phyloP scores from a whole-genome alignment of 192 early-diverging fungal genomes.

The Coemansia sp. region DNA sequence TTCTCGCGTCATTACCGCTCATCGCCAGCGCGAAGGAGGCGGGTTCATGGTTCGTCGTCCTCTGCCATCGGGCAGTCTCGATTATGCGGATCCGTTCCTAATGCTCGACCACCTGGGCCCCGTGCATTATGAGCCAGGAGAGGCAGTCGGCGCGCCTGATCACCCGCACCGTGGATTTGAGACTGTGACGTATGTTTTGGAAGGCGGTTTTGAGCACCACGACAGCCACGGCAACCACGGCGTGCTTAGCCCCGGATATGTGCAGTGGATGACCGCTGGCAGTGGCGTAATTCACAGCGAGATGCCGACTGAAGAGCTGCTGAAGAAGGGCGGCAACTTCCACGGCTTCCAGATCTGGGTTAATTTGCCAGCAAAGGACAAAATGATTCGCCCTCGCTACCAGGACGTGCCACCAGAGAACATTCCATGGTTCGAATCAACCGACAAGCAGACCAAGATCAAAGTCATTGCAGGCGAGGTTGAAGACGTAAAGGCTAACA shows the following conservation, averaged over 20 bases:
- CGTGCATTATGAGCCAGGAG: constrained; percentile 53
- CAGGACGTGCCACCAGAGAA: constrained; percentile 65
- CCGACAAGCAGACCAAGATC: constrained; percentile 52
- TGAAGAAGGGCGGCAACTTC: constrained; percentile 44
- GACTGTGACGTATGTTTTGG: constrained; percentile 71
- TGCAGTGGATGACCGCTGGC: constrained; percentile 81
- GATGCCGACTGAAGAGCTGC: constrained; percentile 57
- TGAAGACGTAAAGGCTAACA: constrained; percentile 64
- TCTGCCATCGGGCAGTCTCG: constrained; percentile 63
- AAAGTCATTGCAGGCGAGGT: constrained; percentile 88
- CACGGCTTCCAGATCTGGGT: constrained; percentile 74
- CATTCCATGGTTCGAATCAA: constrained; percentile 59
- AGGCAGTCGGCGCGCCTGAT: constrained; percentile 62
- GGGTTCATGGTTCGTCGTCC: constrained; percentile 79
- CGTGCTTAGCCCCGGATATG: constrained; percentile 61
- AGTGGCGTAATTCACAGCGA: constrained; percentile 74
- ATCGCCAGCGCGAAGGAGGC: constrained; percentile 68
- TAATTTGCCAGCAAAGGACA: constrained; percentile 71
- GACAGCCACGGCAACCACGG: constrained; percentile 77
- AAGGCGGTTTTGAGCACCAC: constrained; percentile 68
- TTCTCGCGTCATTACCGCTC: constrained; percentile 39
- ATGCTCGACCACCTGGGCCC: constrained; percentile 76
- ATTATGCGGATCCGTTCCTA: constrained; percentile 85
- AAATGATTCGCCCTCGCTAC: constrained; percentile 67
- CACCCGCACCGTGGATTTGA: constrained; percentile 83